A percentile compares a stretch with the other conserved stretches of the same genome.
These are phyloP conservation scores for Rubroshorea leprosula DNA, from an alignment of 345 rosid species.

Conservation along the genomic window DNA sequence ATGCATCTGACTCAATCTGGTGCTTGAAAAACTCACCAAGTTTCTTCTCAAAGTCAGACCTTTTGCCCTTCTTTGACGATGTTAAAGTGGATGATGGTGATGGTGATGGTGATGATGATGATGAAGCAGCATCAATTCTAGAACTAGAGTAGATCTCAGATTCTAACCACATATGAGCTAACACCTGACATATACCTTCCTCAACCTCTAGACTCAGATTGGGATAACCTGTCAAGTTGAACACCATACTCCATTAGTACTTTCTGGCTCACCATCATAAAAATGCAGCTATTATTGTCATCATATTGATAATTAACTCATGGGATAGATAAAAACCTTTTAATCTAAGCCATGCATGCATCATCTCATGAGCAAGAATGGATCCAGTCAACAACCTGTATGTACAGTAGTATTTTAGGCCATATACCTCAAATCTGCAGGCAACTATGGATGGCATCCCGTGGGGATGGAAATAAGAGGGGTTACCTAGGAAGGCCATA, in stretches of 20 bases:
- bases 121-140: constrained; percentile 42
- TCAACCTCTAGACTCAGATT: constrained; percentile 87
- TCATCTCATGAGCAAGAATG: constrained; percentile 97
- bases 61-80: constrained; percentile 78
- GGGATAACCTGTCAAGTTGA: constrained; percentile 71
- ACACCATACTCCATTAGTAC: constrained; percentile 2
- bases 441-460: neutral
- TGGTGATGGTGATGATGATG: constrained; percentile 46
- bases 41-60: constrained; percentile 87
- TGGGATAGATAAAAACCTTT: constrained; percentile 43
- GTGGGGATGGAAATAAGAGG: neutral
- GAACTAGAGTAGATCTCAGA: constrained; percentile 64
- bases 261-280: neutral
- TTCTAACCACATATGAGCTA: constrained; percentile 97
- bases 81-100: constrained; percentile 27
- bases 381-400: constrained; percentile 93
- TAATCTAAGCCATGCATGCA: constrained; percentile 99
- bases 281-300: no score
- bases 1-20: constrained; percentile 78
- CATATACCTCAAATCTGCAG: neutral
- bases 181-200: constrained; percentile 97
- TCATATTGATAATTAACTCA: neutral
- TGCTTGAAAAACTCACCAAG: constrained; percentile 85
- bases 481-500: constrained; percentile 90
- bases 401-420: neutral